These are phyloP conservation scores for Lecanicillium sp. DNA, from an alignment of 2,329 filamentous ascomycete species.

Conservation along the genomic window DNA sequence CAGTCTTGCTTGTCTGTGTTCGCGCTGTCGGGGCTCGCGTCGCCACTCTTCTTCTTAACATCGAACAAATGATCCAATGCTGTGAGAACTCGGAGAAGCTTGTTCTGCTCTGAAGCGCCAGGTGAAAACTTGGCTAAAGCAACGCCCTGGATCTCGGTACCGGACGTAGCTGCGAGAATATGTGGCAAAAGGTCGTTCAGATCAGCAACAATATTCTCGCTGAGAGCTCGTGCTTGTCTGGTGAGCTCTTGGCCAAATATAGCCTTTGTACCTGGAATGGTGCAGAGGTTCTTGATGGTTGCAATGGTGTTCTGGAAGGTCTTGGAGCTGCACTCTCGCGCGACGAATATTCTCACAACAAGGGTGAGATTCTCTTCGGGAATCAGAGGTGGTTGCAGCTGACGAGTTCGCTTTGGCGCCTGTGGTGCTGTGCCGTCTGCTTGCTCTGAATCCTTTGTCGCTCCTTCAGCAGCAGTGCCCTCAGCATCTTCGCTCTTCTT, in stretches of 20 bases:
- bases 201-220: constrained; percentile 76
- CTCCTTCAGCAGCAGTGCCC: constrained; percentile 19
- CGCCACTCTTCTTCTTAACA: constrained; percentile 57
- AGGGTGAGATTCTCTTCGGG: constrained; percentile 84
- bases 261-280: constrained; percentile 82
- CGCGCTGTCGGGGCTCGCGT: constrained; percentile 40
- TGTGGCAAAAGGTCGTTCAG: constrained; percentile 78
- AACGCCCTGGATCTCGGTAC: constrained; percentile 91
- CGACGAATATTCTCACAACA: constrained; percentile 94
- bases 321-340: constrained; percentile 92
- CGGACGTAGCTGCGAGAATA: constrained; percentile 77
- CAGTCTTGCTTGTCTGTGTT: constrained; percentile 72
- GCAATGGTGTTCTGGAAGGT: constrained; percentile 97
- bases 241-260: constrained; percentile 92
- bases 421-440: constrained; percentile 19
- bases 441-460: constrained; percentile 18
- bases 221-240: constrained; percentile 75
- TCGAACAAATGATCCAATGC: constrained; percentile 95
- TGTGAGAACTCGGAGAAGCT: constrained; percentile 83
- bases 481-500: constrained; percentile 11
- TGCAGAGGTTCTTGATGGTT: constrained; percentile 96
- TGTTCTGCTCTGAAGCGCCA: constrained; percentile 92
- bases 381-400: constrained; percentile 73
- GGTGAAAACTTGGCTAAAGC: constrained; percentile 94
- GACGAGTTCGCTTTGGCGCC: constrained; percentile 43